Base-by-base conservation (phyloP, 129 eudicot species). In the Scalesia atractyloides region DNA sequence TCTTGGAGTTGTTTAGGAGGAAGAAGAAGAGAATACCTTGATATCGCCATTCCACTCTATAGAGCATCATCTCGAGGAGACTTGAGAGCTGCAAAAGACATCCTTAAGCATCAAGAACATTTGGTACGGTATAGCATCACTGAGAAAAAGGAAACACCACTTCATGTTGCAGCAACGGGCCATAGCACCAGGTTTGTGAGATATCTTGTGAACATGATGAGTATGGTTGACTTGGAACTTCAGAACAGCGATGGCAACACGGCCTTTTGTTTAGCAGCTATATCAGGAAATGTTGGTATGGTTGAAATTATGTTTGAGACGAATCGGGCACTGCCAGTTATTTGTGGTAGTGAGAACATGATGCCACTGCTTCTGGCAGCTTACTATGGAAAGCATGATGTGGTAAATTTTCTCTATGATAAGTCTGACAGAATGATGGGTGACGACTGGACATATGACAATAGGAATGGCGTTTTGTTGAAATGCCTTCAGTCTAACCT, bases 41-140 rank as follows among this genome's bases (percentile, higher is more conserved):
- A 33, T 33, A 69, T 37, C 0, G 36, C 33, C 5, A 72, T 77
- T 74, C 80, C 80, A 34, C 68, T 82, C 18, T 73, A 53, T 51
- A 22, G 43, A 51, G 76, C 80, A 8, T 70, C 76, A 52, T 51
- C 66, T 6, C 11, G 44, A 19, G 80, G 86, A 24, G 76, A 82
- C 15, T 82, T 78, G 82, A 61, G 73, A 60, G 26, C 15, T 13
- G 86, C 49, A 0, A 33, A 61, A 50, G 8, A 5, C 43, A 67
- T 66, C 46, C 7, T 77, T 16, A 7, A 2, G 3, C 7, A 2
- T 30, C 68, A 43, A 7, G 33, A 47, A 20, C 30, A 69, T 1
- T 73, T 78, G 6, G 36, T 69, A 33, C 54, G 74, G 5, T 73
- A 60, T 48, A 57, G 74, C 52, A 22, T 22, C 26, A 22, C 26